Conservation (phyloP, 177 flowering plant genomes). For the Vitis hybrid region DNA sequence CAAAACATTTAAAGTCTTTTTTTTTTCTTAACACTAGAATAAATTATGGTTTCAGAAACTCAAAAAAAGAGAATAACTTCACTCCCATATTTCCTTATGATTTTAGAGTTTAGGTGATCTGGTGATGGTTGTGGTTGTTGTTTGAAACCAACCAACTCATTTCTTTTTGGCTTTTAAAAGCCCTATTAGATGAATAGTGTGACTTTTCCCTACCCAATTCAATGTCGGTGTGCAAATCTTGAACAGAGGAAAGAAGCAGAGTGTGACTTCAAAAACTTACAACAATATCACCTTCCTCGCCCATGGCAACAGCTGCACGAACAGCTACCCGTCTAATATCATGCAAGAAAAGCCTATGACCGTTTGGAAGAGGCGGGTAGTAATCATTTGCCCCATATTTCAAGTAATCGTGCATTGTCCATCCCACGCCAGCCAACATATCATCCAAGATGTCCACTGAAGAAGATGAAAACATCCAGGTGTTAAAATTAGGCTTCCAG, state of each 20-base stretch:
- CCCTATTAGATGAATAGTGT: not conserved
- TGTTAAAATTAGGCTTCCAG: not conserved
- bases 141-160: not conserved
- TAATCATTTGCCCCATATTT: slow-evolving; percentile 92
- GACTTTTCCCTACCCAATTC: not conserved
- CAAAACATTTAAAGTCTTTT: too few species aligned
- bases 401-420: slow-evolving; percentile 97
- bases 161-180: not conserved
- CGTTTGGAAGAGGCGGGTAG: slow-evolving; percentile 94
- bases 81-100: not conserved
- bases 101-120: not conserved
- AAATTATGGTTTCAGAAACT: too few species aligned
- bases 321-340: slow-evolving; percentile 95
- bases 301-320: slow-evolving; percentile 97
- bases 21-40: too few species aligned
- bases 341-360: slow-evolving; percentile 88
- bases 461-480: slow-evolving; percentile 11
- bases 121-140: not conserved
- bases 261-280: slow-evolving; percentile 51
- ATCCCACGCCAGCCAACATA: slow-evolving; percentile 94
- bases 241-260: slow-evolving; percentile 7
- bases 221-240: not conserved
- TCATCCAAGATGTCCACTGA: slow-evolving; percentile 98
- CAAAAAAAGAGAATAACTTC: not conserved
- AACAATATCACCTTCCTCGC: slow-evolving; percentile 97